Evolutionary conservation across 306 rosid genomes (phyloP).

Genomic region (Crotalaria pallida): DNA sequence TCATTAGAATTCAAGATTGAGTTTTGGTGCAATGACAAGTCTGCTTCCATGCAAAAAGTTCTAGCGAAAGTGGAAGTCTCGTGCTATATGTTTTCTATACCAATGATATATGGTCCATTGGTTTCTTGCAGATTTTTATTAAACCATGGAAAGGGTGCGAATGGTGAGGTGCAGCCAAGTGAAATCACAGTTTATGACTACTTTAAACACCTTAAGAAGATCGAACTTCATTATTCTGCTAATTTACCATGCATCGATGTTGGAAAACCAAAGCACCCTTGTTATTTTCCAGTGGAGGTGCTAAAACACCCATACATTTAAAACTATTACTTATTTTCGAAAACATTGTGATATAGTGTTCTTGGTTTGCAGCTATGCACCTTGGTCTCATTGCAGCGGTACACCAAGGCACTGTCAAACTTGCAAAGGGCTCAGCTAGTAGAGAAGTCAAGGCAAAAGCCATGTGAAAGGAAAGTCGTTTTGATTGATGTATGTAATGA

Average conservation of each 20-base stretch:
- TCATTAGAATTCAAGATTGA: neutral
- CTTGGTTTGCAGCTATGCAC: constrained; percentile 33
- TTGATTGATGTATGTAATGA: constrained; percentile 23
- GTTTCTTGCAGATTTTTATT: constrained; percentile 6
- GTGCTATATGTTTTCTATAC: neutral
- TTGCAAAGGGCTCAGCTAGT: constrained; percentile 40
- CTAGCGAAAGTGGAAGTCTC: neutral
- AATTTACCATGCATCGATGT: constrained; percentile 46
- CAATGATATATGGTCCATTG: neutral
- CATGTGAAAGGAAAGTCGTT: constrained; percentile 28
- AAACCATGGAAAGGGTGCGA: constrained; percentile 13
- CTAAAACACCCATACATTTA: neutral
- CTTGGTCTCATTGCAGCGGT: constrained; percentile 43
- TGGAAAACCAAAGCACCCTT: constrained; percentile 38
- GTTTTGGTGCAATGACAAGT: neutral
- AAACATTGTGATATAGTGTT: neutral
- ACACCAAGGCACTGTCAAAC: constrained; percentile 39
- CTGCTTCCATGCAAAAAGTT: neutral
- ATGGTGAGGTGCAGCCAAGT: constrained; percentile 22
- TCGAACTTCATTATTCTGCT: constrained; percentile 19
- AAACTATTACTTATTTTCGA: neutral
- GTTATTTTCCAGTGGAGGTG: constrained; percentile 43
- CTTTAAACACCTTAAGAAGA: constrained; percentile 6
- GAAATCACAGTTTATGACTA: constrained; percentile 37
- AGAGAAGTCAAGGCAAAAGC: constrained; percentile 38